Percentiles rank a stretch among this genome's conserved stretches.
Conservation (phyloP, 495 filamentous ascomycete genomes). For the Cercophora sp. region DNA sequence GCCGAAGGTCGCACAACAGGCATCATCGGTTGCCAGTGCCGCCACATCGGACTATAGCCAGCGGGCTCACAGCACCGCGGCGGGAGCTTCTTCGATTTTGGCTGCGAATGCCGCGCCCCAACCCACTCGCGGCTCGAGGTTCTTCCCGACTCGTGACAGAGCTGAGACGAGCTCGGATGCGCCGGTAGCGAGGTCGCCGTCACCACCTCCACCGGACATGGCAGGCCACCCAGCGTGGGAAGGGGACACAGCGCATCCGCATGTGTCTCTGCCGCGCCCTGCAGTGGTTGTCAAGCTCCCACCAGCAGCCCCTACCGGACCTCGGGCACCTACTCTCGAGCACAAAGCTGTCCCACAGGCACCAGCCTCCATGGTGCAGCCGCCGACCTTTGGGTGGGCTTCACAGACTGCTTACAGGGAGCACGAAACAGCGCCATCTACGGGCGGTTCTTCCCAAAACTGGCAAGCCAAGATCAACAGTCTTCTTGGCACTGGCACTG, state of each 20-base stretch:
- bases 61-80: slow-evolving; percentile 8
- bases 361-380: slow-evolving; percentile 9
- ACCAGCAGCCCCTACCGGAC: slow-evolving; percentile 37
- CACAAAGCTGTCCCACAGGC: neutral
- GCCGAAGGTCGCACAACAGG: slow-evolving; percentile 16
- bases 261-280: slow-evolving; percentile 64
- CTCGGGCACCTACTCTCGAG: slow-evolving; percentile 22
- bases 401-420: slow-evolving; percentile 21
- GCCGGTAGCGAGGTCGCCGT: slow-evolving; percentile 46
- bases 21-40: slow-evolving; percentile 16
- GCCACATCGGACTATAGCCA: too few species aligned
- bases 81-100: slow-evolving; percentile 16
- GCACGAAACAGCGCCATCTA: neutral
- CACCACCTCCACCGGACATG: slow-evolving; percentile 72
- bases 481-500: slow-evolving; percentile 42
- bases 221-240: slow-evolving; percentile 67
- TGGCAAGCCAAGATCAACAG: slow-evolving; percentile 77
- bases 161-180: slow-evolving; percentile 18
- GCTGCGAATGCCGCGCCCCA: slow-evolving; percentile 10
- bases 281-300: slow-evolving; percentile 70
- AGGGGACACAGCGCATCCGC: slow-evolving; percentile 58
- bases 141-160: slow-evolving; percentile 60
- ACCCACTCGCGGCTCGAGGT: slow-evolving; percentile 39
- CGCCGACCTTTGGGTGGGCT: slow-evolving; percentile 26
- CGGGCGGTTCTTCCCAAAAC: slow-evolving; percentile 13